These are phyloP conservation scores for Excoecaria agallocha DNA, from an alignment of 345 rosid species.

Conservation along the genomic window DNA sequence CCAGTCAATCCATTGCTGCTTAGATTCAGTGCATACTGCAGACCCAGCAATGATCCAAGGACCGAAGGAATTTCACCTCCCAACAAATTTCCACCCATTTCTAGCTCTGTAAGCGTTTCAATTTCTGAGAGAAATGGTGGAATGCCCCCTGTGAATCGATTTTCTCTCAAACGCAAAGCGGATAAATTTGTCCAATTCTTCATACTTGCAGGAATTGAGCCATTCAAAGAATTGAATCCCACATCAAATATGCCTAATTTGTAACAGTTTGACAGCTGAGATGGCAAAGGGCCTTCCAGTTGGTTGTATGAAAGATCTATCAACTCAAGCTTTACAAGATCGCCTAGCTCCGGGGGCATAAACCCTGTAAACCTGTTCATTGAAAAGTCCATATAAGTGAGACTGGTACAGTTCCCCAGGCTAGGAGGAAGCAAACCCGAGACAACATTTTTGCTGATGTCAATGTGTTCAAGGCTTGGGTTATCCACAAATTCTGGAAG, in stretches of 20 bases:
- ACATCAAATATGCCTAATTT: constrained; percentile 47
- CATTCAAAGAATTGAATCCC: constrained; percentile 59
- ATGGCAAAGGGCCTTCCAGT: constrained; percentile 58
- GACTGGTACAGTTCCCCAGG: constrained; percentile 47
- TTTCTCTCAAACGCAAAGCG: constrained; percentile 51
- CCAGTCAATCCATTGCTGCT: constrained; percentile 60
- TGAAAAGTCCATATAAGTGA: constrained; percentile 53
- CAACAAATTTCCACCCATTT: constrained; percentile 57
- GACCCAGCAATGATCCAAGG: constrained; percentile 43
- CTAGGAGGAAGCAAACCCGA: constrained; percentile 58
- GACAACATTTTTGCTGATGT: constrained; percentile 55
- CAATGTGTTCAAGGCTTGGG: constrained; percentile 43
- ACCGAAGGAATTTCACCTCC: constrained; percentile 67
- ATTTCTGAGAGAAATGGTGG: constrained; percentile 55
- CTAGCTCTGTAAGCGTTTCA: constrained; percentile 44
- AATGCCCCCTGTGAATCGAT: constrained; percentile 63
- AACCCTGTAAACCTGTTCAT: constrained; percentile 54
- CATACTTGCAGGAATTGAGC: constrained; percentile 49
- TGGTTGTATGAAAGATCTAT: constrained; percentile 60
- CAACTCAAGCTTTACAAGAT: constrained; percentile 38
- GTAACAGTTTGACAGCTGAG: constrained; percentile 51
- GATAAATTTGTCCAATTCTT: constrained; percentile 49
- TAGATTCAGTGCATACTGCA: constrained; percentile 57
- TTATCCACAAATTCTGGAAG: constrained; percentile 59
- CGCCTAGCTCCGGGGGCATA: constrained; percentile 57